Base-by-base conservation (phyloP, 148 eudicot genomes). In the Arbutus unedo region DNA sequence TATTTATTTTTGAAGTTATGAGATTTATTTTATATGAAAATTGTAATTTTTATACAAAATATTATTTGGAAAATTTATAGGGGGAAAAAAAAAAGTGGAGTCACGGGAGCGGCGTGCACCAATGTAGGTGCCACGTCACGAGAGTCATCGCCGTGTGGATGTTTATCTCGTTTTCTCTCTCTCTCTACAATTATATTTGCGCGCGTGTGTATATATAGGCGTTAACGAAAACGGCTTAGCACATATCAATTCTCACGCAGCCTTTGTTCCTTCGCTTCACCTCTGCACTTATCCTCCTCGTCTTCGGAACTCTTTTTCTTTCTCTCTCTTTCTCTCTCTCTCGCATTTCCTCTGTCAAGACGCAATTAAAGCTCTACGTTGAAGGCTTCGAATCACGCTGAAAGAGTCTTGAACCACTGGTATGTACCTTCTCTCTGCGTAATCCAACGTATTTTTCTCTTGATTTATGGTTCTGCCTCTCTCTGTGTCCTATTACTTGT, bases 321-420 rank as follows among this genome's bases (percentile, higher is more conserved):
- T 51, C 19, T 76, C 77, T 48, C 54, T 74, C 76, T 51, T 60
- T 76, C 78, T 49, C 53, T 47, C 78, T n/a, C 57, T 76, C 79
- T 75, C 77, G 49, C 49, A 72, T 31, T 45, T 15, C 8, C 23
- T 49, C 60, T 66, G 55, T 2, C n/a, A n/a, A 64, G 43, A 62
- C 57, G 74, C 82, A 74, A 79, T 79, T 79, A 19, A 56, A 78
- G 80, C 50, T 56, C 38, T 78, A 25, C 23, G 19, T 19, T 8
- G 54, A 60, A 76, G 23, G 73, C 55, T 60, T 79, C 81, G 72
- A 44, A 21, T 8, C 15, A 14, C 59, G 43, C 38, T 1, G 50
- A 43, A 11, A 11, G 21, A 76, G 55, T 55, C 0, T 19, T 8
- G n/a, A 19, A 11, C 79, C 55, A 15, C 2, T 41, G 79, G 79